Base-by-base conservation (phyloP, 139 green algal species). In the Chlamydomonas urium region DNA sequence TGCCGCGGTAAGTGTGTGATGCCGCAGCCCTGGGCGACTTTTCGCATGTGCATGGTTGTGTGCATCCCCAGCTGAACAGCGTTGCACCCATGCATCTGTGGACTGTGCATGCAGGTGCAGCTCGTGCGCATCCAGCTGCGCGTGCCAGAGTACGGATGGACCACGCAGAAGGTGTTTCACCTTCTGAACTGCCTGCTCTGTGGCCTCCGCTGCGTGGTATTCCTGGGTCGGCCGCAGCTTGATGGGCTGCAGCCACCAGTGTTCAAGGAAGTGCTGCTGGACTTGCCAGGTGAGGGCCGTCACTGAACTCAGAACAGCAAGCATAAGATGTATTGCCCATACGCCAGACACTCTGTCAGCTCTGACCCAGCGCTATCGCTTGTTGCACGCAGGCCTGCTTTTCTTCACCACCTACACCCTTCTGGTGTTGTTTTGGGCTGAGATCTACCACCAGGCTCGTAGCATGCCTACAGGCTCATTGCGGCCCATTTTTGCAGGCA, bases 131-230 rank as follows among this genome's bases (percentile, higher is more conserved):
- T 99, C 28, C 94, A 99, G 74, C 61, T 86, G 53, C 82, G 95
- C 2, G 90, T 99, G 32, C 94, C 96, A 5, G 91, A 99, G 79
- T 98, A 96, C 72, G 96, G 96, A 14, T 99, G 94, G 95, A 99
- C 96, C 14, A 99, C 96, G 14, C 96, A 99, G 68, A 99, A 99
- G 79, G 93, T 99, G 21, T 99, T 99, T 76, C 92, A 98, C 74
- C 84, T 98, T 10, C 86, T 99, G 10, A 99, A 98, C 75, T 90
- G 89, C 61, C 38, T 97, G n/a, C 85, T 97, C 1, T 92, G 81
- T 38, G 48, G 66, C 1, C 38, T 96, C 58, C 89, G 94, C 10
- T 82, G 80, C 47, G 80, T 72, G 3, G 88, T 94, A 21, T 98
- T 98, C 74, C 74, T 88, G 29, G 83, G 93, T 75, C 71, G 88